Base-by-base conservation (phyloP, 306 rosid species). In the Quercus berberidifolia region DNA sequence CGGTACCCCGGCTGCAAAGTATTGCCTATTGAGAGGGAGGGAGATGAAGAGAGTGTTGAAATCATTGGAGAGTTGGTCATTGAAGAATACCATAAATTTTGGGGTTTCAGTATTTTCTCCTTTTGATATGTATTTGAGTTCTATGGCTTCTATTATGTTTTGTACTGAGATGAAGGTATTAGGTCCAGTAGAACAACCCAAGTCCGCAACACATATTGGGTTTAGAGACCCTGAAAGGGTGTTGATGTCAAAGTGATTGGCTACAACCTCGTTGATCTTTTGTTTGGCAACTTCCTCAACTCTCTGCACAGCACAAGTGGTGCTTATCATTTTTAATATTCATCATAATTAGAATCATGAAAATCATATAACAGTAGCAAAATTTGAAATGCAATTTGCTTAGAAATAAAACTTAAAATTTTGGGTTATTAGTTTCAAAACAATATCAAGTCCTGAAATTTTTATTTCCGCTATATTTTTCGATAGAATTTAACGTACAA, bases 1-100 rank as follows among this genome's bases (percentile, higher is more conserved):
- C 31, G 4, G 31, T 30, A 30, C 31, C 4, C 31, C 4, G 31
- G 4, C 31, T 0, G 31, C 4, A 30, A 30, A 30, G 4, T 30
- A 30, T 30, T 30, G n/a, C 31, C 78, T 69, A 1, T 74, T 55
- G 0, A 49, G 65, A 5, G 88, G 85, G 65, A 85, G 52, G 0
- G 26, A 81, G 57, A 26, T 78, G 80, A 80, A 80, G 82, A 84
- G 85, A 35, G 80, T 77, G 84, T 77, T 74, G 85, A 84, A 84
- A 59, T 84, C 87, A 77, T 84, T 84, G 31, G 85, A 68, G 6
- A 18, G 21, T 7, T 60, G 88, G 55, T 80, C 80, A 15, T 74
- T 81, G 77, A 81, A 84, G 54, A 84, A 77, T 9, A 77, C 80
- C 9, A 23, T 70, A 10, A 81, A 74, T 19, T 80, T 78, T 15